These are phyloP conservation scores for Aegilops bicornis DNA, from an alignment of 176 grass and related monocot species.

Conservation along the genomic window DNA sequence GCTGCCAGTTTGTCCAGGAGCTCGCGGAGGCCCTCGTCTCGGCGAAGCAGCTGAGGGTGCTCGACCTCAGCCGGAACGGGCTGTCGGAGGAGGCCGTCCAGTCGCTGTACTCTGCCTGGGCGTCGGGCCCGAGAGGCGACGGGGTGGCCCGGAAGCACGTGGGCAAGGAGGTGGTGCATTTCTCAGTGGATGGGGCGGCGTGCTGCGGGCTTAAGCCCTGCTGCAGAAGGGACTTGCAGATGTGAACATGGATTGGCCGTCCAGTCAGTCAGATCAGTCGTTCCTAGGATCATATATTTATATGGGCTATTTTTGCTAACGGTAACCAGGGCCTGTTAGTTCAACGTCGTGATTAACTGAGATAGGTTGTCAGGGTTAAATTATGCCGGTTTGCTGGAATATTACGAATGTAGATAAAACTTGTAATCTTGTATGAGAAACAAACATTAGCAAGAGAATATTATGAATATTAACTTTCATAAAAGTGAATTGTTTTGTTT, in stretches of 20 bases:
- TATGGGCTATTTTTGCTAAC: neutral
- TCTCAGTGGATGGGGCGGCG: slow-evolving; percentile 51
- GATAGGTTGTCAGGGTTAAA: neutral
- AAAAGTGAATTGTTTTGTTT: too few relatives aligned
- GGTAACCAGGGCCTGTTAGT: slow-evolving; percentile 10
- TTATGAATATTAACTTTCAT: too few relatives aligned
- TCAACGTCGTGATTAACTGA: neutral
- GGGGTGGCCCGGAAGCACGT: slow-evolving; percentile 51
- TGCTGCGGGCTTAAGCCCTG: slow-evolving; percentile 76
- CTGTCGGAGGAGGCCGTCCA: slow-evolving; percentile 50
- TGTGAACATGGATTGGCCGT: slow-evolving; percentile 12
- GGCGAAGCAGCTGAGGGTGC: slow-evolving; percentile 61
- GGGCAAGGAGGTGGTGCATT: slow-evolving; percentile 64
- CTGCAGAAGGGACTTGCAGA: slow-evolving; percentile 67
- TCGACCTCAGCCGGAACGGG: slow-evolving; percentile 76
- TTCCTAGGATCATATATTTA: neutral
- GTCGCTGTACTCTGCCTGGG: slow-evolving; percentile 70
- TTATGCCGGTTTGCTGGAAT: neutral
- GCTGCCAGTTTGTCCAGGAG: slow-evolving; percentile 50
- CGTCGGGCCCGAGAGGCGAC: slow-evolving; percentile 42
- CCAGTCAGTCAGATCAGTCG: neutral
- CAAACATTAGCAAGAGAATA: neutral
- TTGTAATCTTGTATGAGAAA: neutral
- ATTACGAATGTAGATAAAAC: neutral
- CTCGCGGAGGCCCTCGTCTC: slow-evolving; percentile 44